These are phyloP conservation scores for Paraurostyla sp. DNA, from an alignment of 73 alveolate genomes.

Conservation along the genomic window DNA sequence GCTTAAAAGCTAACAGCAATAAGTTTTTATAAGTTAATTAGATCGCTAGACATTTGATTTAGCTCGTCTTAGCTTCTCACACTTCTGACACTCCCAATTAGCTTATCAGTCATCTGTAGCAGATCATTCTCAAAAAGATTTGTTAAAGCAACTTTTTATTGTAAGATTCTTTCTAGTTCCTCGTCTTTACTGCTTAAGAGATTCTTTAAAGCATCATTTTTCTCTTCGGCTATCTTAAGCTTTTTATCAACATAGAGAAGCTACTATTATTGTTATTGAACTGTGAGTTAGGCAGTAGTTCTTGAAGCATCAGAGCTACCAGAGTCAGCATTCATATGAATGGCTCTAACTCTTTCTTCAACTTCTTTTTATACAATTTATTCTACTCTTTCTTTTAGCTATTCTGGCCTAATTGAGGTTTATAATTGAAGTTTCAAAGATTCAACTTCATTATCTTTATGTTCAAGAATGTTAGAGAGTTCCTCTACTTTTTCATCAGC, in stretches of 20 bases:
- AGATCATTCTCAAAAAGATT: conserved; percentile 54
- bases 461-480: conserved; percentile 71
- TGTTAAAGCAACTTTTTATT: conserved; percentile 33
- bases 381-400: conserved; percentile 61
- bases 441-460: conserved; percentile 77
- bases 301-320: no score
- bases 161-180: conserved; percentile 19
- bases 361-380: conserved; percentile 72
- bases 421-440: conserved; percentile 50
- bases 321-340: neutral
- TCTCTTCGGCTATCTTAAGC: conserved; percentile 49
- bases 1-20: conserved; percentile 62
- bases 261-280: neutral
- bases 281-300: no score
- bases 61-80: conserved; percentile 18
- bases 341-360: conserved; percentile 50
- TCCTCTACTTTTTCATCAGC: conserved; percentile 93
- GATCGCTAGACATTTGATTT: neutral
- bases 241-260: conserved; percentile 31
- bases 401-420: conserved; percentile 16
- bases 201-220: conserved; percentile 41
- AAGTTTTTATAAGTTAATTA: conserved; percentile 15
- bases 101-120: conserved; percentile 56
- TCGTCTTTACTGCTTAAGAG: conserved; percentile 36
- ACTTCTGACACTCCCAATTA: conserved; percentile 7